These are phyloP conservation scores for Acer saccharum DNA, from an alignment of 345 rosid species.

Conservation along the genomic window DNA sequence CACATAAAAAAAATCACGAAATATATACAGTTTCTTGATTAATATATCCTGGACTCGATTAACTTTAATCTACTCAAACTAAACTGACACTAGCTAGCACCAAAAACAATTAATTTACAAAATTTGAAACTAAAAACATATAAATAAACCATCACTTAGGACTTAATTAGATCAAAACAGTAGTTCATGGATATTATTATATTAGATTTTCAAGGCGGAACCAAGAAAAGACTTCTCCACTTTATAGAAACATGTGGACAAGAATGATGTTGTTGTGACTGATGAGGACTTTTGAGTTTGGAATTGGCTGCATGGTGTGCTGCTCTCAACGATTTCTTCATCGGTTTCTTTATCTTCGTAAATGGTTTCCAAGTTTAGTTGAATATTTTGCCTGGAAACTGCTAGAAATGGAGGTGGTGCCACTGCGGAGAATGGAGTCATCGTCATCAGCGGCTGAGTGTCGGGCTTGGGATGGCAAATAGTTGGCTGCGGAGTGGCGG, in stretches of 20 bases:
- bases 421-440: conserved; percentile 37
- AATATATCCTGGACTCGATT: too few relatives aligned
- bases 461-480: conserved; percentile 6
- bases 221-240: conserved; percentile 2
- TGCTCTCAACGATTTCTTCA: conserved; percentile 13
- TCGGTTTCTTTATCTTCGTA: conserved; percentile 36
- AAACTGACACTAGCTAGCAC: too few relatives aligned
- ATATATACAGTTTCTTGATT: too few relatives aligned
- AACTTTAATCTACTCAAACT: too few relatives aligned
- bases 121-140: too few relatives aligned
- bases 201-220: background rate
- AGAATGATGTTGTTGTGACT: background rate
- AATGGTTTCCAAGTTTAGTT: conserved; percentile 33
- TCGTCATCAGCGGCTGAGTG: background rate
- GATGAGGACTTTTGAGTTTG: background rate
- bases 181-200: too few relatives aligned
- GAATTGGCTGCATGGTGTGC: background rate
- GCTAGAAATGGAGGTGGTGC: conserved; percentile 24
- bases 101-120: too few relatives aligned
- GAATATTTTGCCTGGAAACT: conserved; percentile 18
- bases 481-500: conserved; percentile 4
- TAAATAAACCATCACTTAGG: too few relatives aligned
- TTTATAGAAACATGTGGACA: conserved; percentile 25
- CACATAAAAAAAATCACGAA: too few relatives aligned
- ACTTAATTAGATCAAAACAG: background rate